Conservation (phyloP, 1,139 yeast species). For the Meyerozyma guilliermondii region DNA sequence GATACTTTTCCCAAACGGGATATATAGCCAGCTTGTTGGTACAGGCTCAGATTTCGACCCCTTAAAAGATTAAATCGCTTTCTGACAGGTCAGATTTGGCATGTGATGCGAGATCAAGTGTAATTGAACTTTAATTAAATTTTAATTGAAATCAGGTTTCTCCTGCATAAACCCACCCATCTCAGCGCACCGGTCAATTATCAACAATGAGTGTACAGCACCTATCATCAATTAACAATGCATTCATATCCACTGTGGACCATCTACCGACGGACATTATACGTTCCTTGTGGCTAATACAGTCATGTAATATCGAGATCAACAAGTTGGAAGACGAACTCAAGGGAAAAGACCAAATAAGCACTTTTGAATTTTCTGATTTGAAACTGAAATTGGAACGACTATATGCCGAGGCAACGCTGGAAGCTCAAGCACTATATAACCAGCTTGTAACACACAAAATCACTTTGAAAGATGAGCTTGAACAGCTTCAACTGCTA, state of each 20-base stretch:
- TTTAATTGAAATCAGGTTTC: too few relatives aligned
- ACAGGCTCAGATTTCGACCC: background rate
- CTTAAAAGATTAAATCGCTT: background rate
- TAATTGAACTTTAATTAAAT: too few relatives aligned
- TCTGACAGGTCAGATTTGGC: background rate
- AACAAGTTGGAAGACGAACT: conserved; percentile 18
- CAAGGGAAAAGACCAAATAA: conserved; percentile 7
- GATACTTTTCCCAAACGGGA: background rate
- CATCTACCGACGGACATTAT: conserved; percentile 44
- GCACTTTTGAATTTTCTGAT: conserved; percentile 8
- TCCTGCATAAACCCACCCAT: background rate
- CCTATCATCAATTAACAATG: conserved; percentile 27
- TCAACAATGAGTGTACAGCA: conserved; percentile 11
- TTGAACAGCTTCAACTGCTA: conserved; percentile 23
- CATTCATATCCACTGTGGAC: conserved; percentile 42
- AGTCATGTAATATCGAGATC: conserved; percentile 30
- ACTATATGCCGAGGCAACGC: conserved; percentile 24
- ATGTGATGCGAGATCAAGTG: too few relatives aligned
- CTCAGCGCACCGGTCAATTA: background rate
- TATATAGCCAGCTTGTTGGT: background rate
- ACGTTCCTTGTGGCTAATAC: conserved; percentile 44
- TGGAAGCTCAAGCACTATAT: conserved; percentile 30
- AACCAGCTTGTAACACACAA: conserved; percentile 33
- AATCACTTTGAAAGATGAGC: conserved; percentile 23
- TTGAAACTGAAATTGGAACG: conserved; percentile 12